A percentile compares a stretch with the other conserved stretches of the same genome.
Evolutionary conservation across 345 rosid species (phyloP).

Genomic region (Salix brachista): DNA sequence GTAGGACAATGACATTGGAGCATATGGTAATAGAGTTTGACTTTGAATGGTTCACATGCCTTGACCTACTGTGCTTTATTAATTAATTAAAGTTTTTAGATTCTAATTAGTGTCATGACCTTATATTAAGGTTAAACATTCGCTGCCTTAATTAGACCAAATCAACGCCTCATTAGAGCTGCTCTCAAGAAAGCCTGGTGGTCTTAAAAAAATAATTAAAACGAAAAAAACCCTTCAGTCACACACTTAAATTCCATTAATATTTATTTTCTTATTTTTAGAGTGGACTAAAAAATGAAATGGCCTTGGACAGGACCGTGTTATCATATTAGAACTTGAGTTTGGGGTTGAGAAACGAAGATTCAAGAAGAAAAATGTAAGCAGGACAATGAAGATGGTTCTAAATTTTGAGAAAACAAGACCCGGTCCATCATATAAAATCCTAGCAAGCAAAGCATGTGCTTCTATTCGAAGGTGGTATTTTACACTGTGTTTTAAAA

Average conservation of each 20-base stretch:
- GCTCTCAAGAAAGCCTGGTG: neutral
- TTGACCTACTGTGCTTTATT: neutral
- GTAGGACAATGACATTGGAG: slow-evolving; percentile 9
- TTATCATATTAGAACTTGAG: too few species aligned
- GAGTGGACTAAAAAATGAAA: neutral
- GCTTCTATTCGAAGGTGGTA: too few species aligned
- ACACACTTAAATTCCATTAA: neutral
- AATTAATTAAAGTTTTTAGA: neutral
- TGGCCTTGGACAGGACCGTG: neutral
- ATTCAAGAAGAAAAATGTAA: too few species aligned
- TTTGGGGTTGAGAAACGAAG: too few species aligned
- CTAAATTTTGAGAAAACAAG: too few species aligned
- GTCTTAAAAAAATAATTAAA: neutral
- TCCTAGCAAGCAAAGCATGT: neutral
- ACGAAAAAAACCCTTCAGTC: neutral
- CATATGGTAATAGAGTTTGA: slow-evolving; percentile 11
- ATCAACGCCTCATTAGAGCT: neutral
- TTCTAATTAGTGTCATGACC: neutral
- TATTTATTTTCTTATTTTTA: neutral
- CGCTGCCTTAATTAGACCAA: neutral
- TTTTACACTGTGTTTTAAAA: too few species aligned
- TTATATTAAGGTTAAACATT: neutral
- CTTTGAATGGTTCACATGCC: neutral
- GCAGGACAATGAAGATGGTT: too few species aligned
- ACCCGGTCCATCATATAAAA: too few species aligned